Conservation (phyloP, 768 basidiomycete species). For the Pilatotrama ljubarskyi region DNA sequence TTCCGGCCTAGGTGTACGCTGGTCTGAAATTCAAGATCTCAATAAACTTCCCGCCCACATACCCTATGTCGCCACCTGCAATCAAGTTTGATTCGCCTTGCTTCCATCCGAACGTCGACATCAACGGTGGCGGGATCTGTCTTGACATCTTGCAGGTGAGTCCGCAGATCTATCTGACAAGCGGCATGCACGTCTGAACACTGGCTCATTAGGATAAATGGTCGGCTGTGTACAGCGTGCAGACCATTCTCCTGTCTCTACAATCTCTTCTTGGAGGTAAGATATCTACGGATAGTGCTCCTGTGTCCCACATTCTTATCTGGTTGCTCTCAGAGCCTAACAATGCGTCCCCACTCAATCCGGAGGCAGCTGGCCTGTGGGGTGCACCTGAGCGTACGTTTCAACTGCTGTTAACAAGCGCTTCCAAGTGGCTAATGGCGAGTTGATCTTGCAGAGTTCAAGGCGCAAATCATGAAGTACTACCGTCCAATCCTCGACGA, state of each 20-base stretch:
- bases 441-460: constrained; percentile 53
- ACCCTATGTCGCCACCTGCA: constrained; percentile 81
- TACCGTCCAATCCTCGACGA: constrained; percentile 56
- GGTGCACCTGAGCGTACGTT: constrained; percentile 57
- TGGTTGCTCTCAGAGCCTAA: constrained; percentile 69
- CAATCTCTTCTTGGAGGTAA: constrained; percentile 86
- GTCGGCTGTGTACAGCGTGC: constrained; percentile 92
- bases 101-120: constrained; percentile 90
- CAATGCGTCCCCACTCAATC: constrained; percentile 87
- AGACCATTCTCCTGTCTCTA: constrained; percentile 83
- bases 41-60: constrained; percentile 83
- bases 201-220: constrained; percentile 69
- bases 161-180: neutral
- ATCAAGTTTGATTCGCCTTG: constrained; percentile 90
- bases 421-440: constrained; percentile 9
- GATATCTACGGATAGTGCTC: constrained; percentile 15
- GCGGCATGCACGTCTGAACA: neutral
- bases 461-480: constrained; percentile 66
- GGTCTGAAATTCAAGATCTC: constrained; percentile 81
- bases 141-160: constrained; percentile 83
- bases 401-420: constrained; percentile 21
- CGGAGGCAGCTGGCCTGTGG: constrained; percentile 86
- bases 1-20: constrained; percentile 60
- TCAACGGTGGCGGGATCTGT: constrained; percentile 74
- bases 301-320: neutral